phyloP scores from a whole-genome alignment of 495 filamentous ascomycete species.

The Chaetomium tenue region DNA sequence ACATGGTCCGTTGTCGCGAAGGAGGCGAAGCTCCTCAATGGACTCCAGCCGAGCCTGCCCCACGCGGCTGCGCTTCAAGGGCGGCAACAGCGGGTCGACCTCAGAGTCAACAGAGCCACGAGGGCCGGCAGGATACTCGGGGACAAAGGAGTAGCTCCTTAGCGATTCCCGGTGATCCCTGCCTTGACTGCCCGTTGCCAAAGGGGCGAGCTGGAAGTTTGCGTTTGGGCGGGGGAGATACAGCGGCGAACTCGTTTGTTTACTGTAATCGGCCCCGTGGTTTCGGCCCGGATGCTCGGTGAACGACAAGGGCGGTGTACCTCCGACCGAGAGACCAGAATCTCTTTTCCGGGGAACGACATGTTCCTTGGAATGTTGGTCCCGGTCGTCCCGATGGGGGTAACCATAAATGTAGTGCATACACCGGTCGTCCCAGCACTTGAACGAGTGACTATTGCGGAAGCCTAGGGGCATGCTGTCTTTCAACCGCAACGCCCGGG shows the following conservation, averaged over 20 bases:
- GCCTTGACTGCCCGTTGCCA: slow-evolving; percentile 38
- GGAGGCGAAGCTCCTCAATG: slow-evolving; percentile 50
- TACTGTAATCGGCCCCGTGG: slow-evolving; percentile 39
- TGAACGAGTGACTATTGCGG: slow-evolving; percentile 45
- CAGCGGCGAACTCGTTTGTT: slow-evolving; percentile 33
- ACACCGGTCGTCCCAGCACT: slow-evolving; percentile 52
- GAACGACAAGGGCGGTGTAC: slow-evolving; percentile 40
- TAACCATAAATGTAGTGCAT: slow-evolving; percentile 54
- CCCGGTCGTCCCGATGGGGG: slow-evolving; percentile 45
- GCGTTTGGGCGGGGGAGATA: slow-evolving; percentile 44
- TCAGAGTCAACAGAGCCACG: slow-evolving; percentile 49
- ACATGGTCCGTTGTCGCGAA: slow-evolving; percentile 46
- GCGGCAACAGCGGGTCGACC: slow-evolving; percentile 50
- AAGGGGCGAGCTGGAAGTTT: slow-evolving; percentile 40
- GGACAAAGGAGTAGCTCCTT: slow-evolving; percentile 44
- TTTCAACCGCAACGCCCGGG: slow-evolving; percentile 42
- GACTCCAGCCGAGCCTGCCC: slow-evolving; percentile 50
- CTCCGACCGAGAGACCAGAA: slow-evolving; percentile 44
- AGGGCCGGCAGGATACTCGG: slow-evolving; percentile 40
- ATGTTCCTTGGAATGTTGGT: slow-evolving; percentile 49
- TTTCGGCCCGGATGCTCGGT: slow-evolving; percentile 35
- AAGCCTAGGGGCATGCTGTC: slow-evolving; percentile 43
- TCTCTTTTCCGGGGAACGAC: slow-evolving; percentile 42
- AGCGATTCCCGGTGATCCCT: slow-evolving; percentile 48
- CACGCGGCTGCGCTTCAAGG: slow-evolving; percentile 49